Base-by-base conservation (phyloP, 148 eudicot genomes). In the Persicaria maculosa region DNA sequence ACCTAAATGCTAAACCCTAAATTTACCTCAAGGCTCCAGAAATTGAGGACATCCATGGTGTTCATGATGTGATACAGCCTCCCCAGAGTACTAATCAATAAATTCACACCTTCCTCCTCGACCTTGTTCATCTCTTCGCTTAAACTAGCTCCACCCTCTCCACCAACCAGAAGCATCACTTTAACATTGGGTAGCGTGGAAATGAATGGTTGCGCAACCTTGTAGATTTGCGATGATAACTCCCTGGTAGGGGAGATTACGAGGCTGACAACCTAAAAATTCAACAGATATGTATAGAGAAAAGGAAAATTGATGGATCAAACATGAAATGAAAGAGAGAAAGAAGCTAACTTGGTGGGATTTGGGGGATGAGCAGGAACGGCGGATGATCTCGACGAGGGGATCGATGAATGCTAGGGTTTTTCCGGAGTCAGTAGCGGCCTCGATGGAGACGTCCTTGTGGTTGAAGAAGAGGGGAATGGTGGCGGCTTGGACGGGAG, bases 341-440 rank as follows among this genome's bases (percentile, higher is more conserved):
- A 70, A 53, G 36, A 15, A 62, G n/a, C 50, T 67, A 31, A 92
- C 95, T 86, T 93, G 88, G 74, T 93, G 86, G 17, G 88, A 90
- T 71, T 93, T 91, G 8, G 85, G 88, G 16, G 77, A 55, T 16
- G 83, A 12, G 54, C 81, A 76, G 36, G 55, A 78, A 50, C 93
- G 95, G 50, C 90, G 89, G 74, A 91, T 81, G 72, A 93, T 88
- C 79, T 93, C 91, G 11, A 90, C 96, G 9, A 88, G 77, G 0
- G 96, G 96, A 16, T 87, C 77, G 7, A 90, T 80, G 31, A 92
- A 92, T 25, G 97, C 93, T 52, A 93, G 88, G 81, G 98, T 93
- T 83, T 92, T 92, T 0, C 97, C 97, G 0, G 98, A 91, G 67
- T 95, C 95, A 50, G 97, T 93, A 83, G 98, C 98, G 81, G 97